Evolutionary conservation across 108 stramenopile species (phyloP), one percentile per base, ranked within the genome.

Genomic region (Fragilaria radians): DNA sequence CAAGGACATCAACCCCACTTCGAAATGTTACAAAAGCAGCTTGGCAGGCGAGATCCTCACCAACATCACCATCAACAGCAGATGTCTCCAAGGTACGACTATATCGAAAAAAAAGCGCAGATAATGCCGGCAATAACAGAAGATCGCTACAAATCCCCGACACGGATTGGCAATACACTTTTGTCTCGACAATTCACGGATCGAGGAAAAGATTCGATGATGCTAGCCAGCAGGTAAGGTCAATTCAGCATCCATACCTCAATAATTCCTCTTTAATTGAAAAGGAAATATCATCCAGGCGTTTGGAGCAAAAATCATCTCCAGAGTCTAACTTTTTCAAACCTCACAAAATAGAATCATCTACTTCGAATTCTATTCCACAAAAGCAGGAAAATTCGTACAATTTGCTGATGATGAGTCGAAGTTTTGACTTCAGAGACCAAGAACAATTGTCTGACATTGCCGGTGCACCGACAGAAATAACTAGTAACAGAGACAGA

Each of bases 51-150:
- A 42, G 36, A 14, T 7, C 36, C 36, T 11, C 14, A 14, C 11
- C 36, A 42, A 42, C 36, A 14, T 42, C 36, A 42, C 36, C 36
- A n/a, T n/a, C n/a, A n/a, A n/a, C n/a, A n/a, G n/a, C 36, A 42
- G 36, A 11, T 42, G 11, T 11, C 36, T 14, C 11, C 7, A 42
- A 14, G 36, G 14, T 42, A 7, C 36, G 7, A 14, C 36, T 11
- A 7, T 11, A 42, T 42, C 36, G 36, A 42, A 42, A 7, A 7
- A 7, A 14, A 11, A 7, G 14, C 36, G 36, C 7, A 42, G 36
- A 42, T 11, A 14, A 42, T 7, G 36, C 7, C 36, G 14, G 11
- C 36, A 42, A 7, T 42, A 14, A 42, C 14, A 14, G 36, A 14
- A 42, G 36, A 7, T 42, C 36, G 36, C 36, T 42, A 42, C 36